phyloP scores from a whole-genome alignment of 2,329 filamentous ascomycete genomes.

The Fusarium xylarioides region DNA sequence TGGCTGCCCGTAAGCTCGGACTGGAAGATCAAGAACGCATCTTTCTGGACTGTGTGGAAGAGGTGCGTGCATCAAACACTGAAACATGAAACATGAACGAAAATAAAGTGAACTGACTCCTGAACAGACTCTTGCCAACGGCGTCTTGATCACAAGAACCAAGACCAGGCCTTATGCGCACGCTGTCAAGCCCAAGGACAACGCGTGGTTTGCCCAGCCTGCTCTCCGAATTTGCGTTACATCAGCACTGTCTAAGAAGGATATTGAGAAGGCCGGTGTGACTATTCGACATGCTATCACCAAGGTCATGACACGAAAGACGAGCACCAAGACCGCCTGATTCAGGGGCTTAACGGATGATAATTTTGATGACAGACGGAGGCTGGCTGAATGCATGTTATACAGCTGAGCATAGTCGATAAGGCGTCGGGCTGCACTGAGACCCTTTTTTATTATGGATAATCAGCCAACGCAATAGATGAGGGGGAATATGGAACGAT shows the following conservation, averaged over 20 bases:
- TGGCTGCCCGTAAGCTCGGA: constrained; percentile 73
- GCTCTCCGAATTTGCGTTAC: constrained; percentile 93
- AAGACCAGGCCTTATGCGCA: constrained; percentile 77
- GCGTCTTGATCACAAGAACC: constrained; percentile 86
- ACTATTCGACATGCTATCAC: constrained; percentile 92
- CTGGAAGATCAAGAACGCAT: constrained; percentile 83
- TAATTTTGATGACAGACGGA: background rate
- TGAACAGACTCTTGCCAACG: constrained; percentile 79
- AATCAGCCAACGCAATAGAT: constrained; percentile 4
- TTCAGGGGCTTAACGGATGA: background rate
- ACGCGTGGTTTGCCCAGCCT: constrained; percentile 75
- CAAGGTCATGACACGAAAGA: constrained; percentile 80
- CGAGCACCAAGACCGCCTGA: constrained; percentile 51
- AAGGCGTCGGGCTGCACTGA: constrained; percentile 2
- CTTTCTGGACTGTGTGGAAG: constrained; percentile 92
- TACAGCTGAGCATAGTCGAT: background rate
- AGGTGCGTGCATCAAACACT: constrained; percentile 67
- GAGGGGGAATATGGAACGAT: constrained; percentile 6
- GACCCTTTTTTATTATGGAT: background rate
- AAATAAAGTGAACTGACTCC: constrained; percentile 24
- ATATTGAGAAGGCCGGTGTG: constrained; percentile 92
- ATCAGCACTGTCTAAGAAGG: constrained; percentile 87
- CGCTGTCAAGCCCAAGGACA: constrained; percentile 72
- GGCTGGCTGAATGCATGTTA: background rate
- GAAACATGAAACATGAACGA: background rate